Percentiles rank a stretch among this genome's conserved stretches.
phyloP scores from a whole-genome alignment of 805 yeast species.

The Zygoascus flipseniorum region DNA sequence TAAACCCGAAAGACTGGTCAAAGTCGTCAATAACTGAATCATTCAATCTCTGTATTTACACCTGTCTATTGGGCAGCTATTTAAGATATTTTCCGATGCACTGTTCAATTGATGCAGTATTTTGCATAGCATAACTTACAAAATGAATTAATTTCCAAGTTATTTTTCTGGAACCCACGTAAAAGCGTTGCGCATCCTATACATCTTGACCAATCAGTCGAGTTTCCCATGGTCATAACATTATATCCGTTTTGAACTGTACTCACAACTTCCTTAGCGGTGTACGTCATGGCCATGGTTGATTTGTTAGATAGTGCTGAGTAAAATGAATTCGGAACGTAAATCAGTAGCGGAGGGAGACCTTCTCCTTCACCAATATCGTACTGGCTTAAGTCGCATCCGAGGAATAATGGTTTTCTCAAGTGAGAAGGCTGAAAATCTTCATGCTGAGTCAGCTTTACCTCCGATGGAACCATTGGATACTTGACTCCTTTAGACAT shows the following conservation, averaged over 20 bases:
- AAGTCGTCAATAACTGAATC: not conserved
- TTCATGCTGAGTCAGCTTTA: slow-evolving; percentile 20
- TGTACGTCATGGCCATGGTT: slow-evolving; percentile 59
- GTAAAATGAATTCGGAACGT: slow-evolving; percentile 65
- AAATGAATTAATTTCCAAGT: slow-evolving; percentile 52
- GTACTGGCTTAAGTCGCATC: slow-evolving; percentile 48
- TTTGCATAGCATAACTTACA: slow-evolving; percentile 62
- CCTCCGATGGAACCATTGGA: slow-evolving; percentile 18
- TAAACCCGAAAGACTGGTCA: not conserved
- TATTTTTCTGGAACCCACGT: slow-evolving; percentile 65
- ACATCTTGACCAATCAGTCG: slow-evolving; percentile 68
- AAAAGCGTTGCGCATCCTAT: slow-evolving; percentile 78
- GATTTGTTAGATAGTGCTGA: slow-evolving; percentile 61
- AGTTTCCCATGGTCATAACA: slow-evolving; percentile 56
- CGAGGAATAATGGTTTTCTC: slow-evolving; percentile 61
- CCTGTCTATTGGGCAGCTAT: no score
- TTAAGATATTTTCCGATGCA: not conserved
- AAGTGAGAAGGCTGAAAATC: slow-evolving; percentile 4
- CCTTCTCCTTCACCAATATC: slow-evolving; percentile 16
- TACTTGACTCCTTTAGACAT: slow-evolving; percentile 19
- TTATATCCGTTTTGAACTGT: slow-evolving; percentile 75
- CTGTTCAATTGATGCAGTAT: slow-evolving; percentile 40
- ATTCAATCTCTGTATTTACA: not conserved
- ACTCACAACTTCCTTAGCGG: slow-evolving; percentile 44
- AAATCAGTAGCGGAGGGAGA: slow-evolving; percentile 68